phyloP scores from a whole-genome alignment of 306 rosid genomes.

The Cicer cuneatum region DNA sequence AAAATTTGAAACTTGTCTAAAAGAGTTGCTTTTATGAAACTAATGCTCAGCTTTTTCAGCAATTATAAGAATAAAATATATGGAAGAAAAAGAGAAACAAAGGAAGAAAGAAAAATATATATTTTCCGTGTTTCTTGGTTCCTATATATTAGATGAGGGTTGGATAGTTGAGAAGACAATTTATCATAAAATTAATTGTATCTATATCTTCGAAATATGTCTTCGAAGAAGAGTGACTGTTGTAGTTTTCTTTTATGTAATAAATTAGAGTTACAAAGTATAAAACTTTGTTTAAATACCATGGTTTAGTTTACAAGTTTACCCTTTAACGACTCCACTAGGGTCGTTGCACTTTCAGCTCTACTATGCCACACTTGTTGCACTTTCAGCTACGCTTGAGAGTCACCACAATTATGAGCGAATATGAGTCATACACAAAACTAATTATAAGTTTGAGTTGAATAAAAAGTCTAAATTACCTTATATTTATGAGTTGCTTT shows the following conservation, averaged over 20 bases:
- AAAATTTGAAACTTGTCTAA: slow-evolving; percentile 38
- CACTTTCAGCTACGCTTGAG: no score
- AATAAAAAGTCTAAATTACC: background rate
- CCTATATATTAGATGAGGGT: slow-evolving; percentile 40
- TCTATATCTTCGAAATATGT: background rate
- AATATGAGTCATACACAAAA: background rate
- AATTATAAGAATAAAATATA: slow-evolving; percentile 29
- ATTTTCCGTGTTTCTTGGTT: slow-evolving; percentile 46
- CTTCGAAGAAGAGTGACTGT: background rate
- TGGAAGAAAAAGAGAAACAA: slow-evolving; percentile 41
- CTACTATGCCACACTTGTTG: no score
- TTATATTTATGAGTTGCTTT: background rate
- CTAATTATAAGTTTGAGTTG: background rate
- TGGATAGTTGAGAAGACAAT: slow-evolving; percentile 45
- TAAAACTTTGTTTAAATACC: background rate
- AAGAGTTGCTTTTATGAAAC: slow-evolving; percentile 44
- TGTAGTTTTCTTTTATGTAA: background rate
- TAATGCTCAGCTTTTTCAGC: slow-evolving; percentile 41
- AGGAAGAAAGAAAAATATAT: slow-evolving; percentile 41
- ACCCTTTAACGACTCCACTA: background rate
- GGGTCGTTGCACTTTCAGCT: no score
- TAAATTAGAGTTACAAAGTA: background rate
- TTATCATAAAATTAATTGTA: slow-evolving; percentile 20
- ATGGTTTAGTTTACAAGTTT: no score
- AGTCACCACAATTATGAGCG: no score